Evolutionary conservation across 805 yeast genomes (phyloP).

Genomic region (Maudiozyma serrabonitensis): DNA sequence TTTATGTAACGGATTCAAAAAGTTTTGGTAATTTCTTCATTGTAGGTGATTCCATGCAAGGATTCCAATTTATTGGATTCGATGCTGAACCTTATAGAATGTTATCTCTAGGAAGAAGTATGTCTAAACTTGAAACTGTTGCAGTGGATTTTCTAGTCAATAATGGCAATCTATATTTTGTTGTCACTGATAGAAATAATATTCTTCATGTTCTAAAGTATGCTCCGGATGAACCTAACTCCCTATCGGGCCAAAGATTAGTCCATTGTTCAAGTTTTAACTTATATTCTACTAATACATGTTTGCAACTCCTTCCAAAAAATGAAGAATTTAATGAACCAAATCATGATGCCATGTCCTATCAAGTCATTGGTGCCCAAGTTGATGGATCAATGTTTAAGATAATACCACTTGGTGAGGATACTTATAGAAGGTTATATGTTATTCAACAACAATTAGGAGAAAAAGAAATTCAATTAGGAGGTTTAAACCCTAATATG

Average conservation of each 20-base stretch:
- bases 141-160: slow-evolving; percentile 56
- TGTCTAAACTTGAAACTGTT: slow-evolving; percentile 48
- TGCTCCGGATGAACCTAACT: slow-evolving; percentile 84
- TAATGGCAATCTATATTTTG: slow-evolving; percentile 57
- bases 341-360: slow-evolving; percentile 22
- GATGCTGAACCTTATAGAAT: slow-evolving; percentile 92
- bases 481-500: slow-evolving; percentile 75
- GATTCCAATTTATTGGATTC: slow-evolving; percentile 72
- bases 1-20: slow-evolving; percentile 70
- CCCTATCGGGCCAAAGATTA: slow-evolving; percentile 69
- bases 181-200: slow-evolving; percentile 59
- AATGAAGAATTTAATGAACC: slow-evolving; percentile 24
- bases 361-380: slow-evolving; percentile 62
- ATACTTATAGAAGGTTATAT: slow-evolving; percentile 68
- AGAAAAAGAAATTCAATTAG: slow-evolving; percentile 62
- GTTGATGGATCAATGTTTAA: slow-evolving; percentile 72
- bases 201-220: slow-evolving; percentile 67
- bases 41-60: slow-evolving; percentile 69
- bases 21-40: slow-evolving; percentile 74
- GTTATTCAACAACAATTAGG: slow-evolving; percentile 79
- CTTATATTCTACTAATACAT: slow-evolving; percentile 50
- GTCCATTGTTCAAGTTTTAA: slow-evolving; percentile 63
- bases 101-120: slow-evolving; percentile 68
- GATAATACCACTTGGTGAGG: slow-evolving; percentile 66
- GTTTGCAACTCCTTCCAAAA: slow-evolving; percentile 37